phyloP scores from a whole-genome alignment of 2,329 filamentous ascomycete species.

The Penicillium sp. region DNA sequence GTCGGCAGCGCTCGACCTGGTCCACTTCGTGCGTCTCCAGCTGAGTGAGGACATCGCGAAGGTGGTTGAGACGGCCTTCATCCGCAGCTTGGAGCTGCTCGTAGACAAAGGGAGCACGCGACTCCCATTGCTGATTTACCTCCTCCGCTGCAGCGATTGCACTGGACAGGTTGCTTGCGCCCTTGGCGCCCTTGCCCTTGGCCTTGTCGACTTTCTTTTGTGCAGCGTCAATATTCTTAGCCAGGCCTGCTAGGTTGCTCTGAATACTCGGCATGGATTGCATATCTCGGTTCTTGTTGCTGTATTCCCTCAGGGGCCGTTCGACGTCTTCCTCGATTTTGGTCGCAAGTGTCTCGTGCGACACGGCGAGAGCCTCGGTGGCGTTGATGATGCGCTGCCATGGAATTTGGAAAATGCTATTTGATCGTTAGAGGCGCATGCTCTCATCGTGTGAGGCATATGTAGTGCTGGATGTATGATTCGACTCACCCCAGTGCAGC shows the following conservation, averaged over 20 bases:
- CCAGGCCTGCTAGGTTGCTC: constrained; percentile 75
- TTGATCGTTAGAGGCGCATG: constrained; percentile 17
- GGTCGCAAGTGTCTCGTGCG: constrained; percentile 77
- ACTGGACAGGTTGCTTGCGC: constrained; percentile 72
- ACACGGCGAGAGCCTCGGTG: constrained; percentile 76
- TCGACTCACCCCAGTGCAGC: constrained; percentile 80
- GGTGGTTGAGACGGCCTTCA: constrained; percentile 82
- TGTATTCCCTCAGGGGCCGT: constrained; percentile 75
- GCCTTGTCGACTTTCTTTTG: constrained; percentile 86
- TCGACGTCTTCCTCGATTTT: constrained; percentile 90
- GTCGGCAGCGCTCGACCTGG: constrained; percentile 73
- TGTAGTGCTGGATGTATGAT: background rate
- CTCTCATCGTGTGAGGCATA: background rate
- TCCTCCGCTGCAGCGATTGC: constrained; percentile 74
- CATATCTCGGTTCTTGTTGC: constrained; percentile 71
- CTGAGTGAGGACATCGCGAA: constrained; percentile 88
- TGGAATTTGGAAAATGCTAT: constrained; percentile 82
- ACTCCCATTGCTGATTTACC: constrained; percentile 85
- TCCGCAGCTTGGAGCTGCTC: constrained; percentile 90
- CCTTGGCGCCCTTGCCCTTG: constrained; percentile 73
- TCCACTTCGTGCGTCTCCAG: constrained; percentile 92
- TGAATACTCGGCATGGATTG: constrained; percentile 79
- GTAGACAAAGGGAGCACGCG: constrained; percentile 91
- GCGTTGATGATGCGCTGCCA: constrained; percentile 86
- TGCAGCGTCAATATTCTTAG: constrained; percentile 80